phyloP scores from a whole-genome alignment of 1,284 basidiomycete genomes.

The Pisolithus thermaeus region DNA sequence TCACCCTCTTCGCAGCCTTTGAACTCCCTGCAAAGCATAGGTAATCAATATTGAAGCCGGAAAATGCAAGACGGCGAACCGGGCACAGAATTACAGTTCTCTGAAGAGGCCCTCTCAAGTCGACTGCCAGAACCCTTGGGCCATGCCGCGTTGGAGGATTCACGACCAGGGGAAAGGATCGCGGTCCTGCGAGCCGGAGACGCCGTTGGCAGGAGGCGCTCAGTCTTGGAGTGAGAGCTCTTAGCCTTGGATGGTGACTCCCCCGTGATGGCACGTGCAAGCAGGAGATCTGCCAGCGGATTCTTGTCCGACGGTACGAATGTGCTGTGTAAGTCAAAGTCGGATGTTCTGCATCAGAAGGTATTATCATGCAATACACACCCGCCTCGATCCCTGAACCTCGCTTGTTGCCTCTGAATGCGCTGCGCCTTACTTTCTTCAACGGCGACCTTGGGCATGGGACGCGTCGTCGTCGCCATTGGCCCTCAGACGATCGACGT shows the following conservation, averaged over 20 bases:
- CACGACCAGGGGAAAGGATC: background rate
- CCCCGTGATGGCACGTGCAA: constrained; percentile 37
- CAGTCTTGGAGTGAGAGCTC: background rate
- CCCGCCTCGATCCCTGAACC: constrained; percentile 62
- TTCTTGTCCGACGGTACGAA: constrained; percentile 37
- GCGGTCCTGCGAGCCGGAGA: background rate
- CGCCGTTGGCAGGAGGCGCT: background rate
- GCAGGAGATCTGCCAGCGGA: constrained; percentile 33
- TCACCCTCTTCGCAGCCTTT: background rate
- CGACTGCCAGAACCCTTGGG: background rate
- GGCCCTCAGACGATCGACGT: no score
- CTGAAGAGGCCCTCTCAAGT: no score
- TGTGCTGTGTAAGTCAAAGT: constrained; percentile 20
- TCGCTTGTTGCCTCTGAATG: constrained; percentile 48
- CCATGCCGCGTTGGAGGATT: background rate
- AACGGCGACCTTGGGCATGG: constrained; percentile 28
- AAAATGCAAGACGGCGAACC: background rate
- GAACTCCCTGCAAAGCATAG: background rate
- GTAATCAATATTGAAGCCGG: background rate
- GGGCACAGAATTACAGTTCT: background rate
- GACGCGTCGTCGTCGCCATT: background rate
- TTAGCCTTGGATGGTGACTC: constrained; percentile 34
- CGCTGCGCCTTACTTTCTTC: constrained; percentile 53
- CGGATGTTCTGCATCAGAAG: background rate
- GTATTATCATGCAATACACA: constrained; percentile 27